Percentiles rank a stretch among this genome's conserved stretches.
phyloP scores from a whole-genome alignment of 2,329 filamentous ascomycete genomes.

The Fusarium staphyleae region DNA sequence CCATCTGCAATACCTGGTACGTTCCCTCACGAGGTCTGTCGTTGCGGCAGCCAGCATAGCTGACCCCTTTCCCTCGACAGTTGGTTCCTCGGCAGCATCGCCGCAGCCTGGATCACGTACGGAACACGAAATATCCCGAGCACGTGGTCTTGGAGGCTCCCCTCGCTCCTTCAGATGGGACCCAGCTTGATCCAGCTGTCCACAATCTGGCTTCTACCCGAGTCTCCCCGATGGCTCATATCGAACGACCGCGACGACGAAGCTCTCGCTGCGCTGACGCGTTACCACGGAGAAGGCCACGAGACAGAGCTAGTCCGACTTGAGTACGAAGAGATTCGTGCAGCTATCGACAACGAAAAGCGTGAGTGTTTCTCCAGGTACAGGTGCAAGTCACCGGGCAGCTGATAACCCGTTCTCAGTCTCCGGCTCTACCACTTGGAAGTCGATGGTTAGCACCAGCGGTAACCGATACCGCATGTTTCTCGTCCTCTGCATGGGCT shows the following conservation, averaged over 20 bases:
- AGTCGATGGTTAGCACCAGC: slow-evolving; percentile 41
- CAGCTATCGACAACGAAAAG: slow-evolving; percentile 49
- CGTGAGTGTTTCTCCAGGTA: slow-evolving; percentile 27
- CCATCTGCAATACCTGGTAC: slow-evolving; percentile 57
- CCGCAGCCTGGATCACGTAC: slow-evolving; percentile 53
- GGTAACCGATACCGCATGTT: slow-evolving; percentile 47
- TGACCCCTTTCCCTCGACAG: slow-evolving; percentile 35
- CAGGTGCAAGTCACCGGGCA: too few species aligned
- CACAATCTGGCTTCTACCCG: slow-evolving; percentile 60
- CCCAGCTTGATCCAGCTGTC: slow-evolving; percentile 20
- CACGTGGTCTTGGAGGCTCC: slow-evolving; percentile 49
- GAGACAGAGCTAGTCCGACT: slow-evolving; percentile 58
- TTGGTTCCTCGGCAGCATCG: slow-evolving; percentile 56
- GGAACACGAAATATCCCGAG: slow-evolving; percentile 51
- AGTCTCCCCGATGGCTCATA: slow-evolving; percentile 69
- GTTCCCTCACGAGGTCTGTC: background rate
- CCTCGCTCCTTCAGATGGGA: slow-evolving; percentile 40
- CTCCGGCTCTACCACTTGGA: slow-evolving; percentile 39
- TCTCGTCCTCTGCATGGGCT: slow-evolving; percentile 52
- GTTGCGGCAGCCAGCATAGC: background rate
- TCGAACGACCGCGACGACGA: slow-evolving; percentile 48
- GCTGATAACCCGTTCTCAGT: background rate
- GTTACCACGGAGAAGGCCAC: slow-evolving; percentile 64
- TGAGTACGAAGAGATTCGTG: slow-evolving; percentile 57
- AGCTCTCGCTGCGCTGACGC: slow-evolving; percentile 59